Conservation (phyloP, 2,329 filamentous ascomycete species). For the Venturia asperata region DNA sequence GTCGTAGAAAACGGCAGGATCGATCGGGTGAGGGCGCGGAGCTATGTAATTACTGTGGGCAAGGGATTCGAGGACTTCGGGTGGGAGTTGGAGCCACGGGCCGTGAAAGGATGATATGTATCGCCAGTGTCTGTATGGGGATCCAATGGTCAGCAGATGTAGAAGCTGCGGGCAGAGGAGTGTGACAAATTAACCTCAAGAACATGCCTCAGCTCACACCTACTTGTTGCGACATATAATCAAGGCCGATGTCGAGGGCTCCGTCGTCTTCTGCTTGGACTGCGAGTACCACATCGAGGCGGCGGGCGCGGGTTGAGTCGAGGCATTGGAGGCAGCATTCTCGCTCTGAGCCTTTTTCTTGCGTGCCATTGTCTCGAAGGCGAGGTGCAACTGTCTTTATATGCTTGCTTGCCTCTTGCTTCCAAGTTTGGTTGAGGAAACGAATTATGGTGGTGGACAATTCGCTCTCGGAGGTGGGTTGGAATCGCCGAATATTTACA, state of each 20-base stretch:
- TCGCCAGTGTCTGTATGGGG: conserved; percentile 66
- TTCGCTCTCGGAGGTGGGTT: no score
- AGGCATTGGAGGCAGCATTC: conserved; percentile 10
- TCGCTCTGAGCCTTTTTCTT: conserved; percentile 19
- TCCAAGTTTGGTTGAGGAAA: neutral
- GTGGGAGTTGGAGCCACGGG: conserved; percentile 72
- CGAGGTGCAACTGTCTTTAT: neutral
- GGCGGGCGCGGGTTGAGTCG: neutral
- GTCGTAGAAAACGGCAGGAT: conserved; percentile 76
- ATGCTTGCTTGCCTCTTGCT: neutral
- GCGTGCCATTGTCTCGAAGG: conserved; percentile 16
- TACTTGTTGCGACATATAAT: conserved; percentile 40
- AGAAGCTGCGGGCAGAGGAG: neutral
- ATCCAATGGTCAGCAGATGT: neutral
- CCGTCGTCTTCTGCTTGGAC: conserved; percentile 19
- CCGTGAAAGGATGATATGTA: conserved; percentile 80
- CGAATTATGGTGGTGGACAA: neutral
- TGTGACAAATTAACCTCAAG: conserved; percentile 19
- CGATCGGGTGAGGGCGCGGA: conserved; percentile 67
- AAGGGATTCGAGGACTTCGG: conserved; percentile 70
- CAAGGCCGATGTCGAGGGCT: conserved; percentile 28
- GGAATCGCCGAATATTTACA: neutral
- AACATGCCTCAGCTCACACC: conserved; percentile 29
- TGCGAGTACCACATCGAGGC: conserved; percentile 12
- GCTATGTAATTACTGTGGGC: conserved; percentile 74